These are phyloP conservation scores for Globisporangium carolinianum DNA, from an alignment of 352 stramenopile species.

Conservation along the genomic window DNA sequence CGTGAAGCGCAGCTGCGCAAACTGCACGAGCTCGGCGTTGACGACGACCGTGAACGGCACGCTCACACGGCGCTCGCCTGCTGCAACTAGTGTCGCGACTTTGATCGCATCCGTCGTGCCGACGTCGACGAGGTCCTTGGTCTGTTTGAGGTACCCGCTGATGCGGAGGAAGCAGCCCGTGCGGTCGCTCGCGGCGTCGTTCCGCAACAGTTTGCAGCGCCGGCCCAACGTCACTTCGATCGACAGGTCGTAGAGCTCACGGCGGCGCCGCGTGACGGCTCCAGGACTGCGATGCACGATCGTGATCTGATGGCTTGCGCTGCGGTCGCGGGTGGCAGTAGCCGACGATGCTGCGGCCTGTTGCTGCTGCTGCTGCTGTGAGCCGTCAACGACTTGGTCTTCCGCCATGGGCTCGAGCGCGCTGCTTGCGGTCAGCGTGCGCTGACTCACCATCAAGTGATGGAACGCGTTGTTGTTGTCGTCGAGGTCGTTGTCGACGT, in stretches of 20 bases:
- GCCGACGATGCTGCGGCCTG: background rate
- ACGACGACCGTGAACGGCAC: slow-evolving; percentile 60
- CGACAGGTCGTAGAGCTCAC: slow-evolving; percentile 36
- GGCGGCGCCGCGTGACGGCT: slow-evolving; percentile 3
- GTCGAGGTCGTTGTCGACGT: slow-evolving; percentile 3
- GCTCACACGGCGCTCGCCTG: slow-evolving; percentile 17
- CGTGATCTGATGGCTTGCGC: slow-evolving; percentile 17
- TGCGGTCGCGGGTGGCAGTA: background rate
- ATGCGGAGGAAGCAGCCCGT: slow-evolving; percentile 46
- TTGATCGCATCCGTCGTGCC: slow-evolving; percentile 56
- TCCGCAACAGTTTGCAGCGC: slow-evolving; percentile 40
- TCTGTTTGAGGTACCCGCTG: slow-evolving; percentile 32
- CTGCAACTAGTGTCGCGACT: slow-evolving; percentile 34
- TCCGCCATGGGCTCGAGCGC: slow-evolving; percentile 16
- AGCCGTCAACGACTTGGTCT: slow-evolving; percentile 7
- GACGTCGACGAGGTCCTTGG: slow-evolving; percentile 43
- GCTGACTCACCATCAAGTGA: background rate
- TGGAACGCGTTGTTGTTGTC: slow-evolving; percentile 2
- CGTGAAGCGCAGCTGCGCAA: slow-evolving; percentile 59
- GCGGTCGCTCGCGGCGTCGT: slow-evolving; percentile 36
- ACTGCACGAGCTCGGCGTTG: slow-evolving; percentile 40
- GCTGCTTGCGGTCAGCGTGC: background rate
- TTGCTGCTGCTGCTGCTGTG: background rate
- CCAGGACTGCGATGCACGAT: slow-evolving; percentile 14
- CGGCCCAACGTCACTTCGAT: slow-evolving; percentile 49